Evolutionary conservation across 371 early-diverging fungal species (phyloP), one percentile per base, ranked within the genome.

Genomic region (Mortierella sp.): DNA sequence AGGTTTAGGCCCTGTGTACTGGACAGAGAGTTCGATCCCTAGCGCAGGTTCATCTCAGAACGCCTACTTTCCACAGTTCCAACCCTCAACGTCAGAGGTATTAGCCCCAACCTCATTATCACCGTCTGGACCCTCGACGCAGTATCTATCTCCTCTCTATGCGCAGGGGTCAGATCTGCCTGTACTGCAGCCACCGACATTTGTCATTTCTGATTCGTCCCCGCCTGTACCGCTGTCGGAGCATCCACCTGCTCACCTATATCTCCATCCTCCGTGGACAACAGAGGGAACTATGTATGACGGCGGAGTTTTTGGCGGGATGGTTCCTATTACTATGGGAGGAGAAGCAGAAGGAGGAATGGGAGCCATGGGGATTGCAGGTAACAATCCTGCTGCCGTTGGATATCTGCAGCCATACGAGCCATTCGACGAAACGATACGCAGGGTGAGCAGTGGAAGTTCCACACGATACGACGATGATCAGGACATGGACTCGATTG

Each of bases 401-500:
- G 57, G 50, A 12, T 54, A 54, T 21, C 48, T 62, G 12, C 47
- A 34, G 6, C 63, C 63, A 9, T 39, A 30, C 19, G 30, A 30
- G 17, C 51, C 60, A 6, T 39, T 32, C 23, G 52, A 62, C 17
- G 54, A 44, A 5, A 14, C 27, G 24, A 14, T 54, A 37, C 47
- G 32, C 17, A 37, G 54, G 14, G 27, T 55, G 15, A 56, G 48
- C 62, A 56, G 32, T 19, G 55, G 62, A 15, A 53, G 63, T 11
- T 62, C 63, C 14, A 62, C 63, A 30, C 63, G 55, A 6, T 62
- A 62, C 30, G 63, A 62, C 9, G 57, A 57, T 6, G 64, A 64
- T 12, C 57, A 64, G 50, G 64, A 64, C 8, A 64, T 64, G 64
- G 64, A 64, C 32, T 56, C 56, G 6, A 50, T 64, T n/a, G 64